Conservation (phyloP, 1,284 basidiomycete species). For the Irpex rosettiformis region DNA sequence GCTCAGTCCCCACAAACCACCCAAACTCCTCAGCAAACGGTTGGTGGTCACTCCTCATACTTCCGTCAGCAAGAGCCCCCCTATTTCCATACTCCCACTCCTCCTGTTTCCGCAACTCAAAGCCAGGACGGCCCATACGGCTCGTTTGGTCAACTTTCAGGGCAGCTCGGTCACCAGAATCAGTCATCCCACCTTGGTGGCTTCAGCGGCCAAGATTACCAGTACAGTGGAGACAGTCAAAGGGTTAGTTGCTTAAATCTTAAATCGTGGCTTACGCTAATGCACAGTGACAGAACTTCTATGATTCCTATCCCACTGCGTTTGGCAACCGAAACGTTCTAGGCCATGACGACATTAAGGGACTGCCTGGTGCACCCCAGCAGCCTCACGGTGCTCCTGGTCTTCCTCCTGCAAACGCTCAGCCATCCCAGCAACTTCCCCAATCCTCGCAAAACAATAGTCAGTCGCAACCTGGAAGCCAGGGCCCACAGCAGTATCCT, state of each 20-base stretch:
- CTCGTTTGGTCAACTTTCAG: conserved; percentile 57
- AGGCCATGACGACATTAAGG: conserved; percentile 69
- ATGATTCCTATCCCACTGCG: conserved; percentile 64
- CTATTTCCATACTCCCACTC: conserved; percentile 74
- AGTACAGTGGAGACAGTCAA: conserved; percentile 54
- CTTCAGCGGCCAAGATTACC: conserved; percentile 61
- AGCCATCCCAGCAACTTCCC: conserved; percentile 52
- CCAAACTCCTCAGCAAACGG: conserved; percentile 40
- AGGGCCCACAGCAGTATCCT: conserved; percentile 63
- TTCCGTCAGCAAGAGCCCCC: conserved; percentile 56
- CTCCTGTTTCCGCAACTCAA: conserved; percentile 52
- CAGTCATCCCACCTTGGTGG: conserved; percentile 54
- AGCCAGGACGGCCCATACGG: conserved; percentile 63
- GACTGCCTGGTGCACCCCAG: conserved; percentile 55
- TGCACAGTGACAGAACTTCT: conserved; percentile 52
- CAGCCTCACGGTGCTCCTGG: conserved; percentile 41
- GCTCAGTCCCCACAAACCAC: conserved; percentile 32
- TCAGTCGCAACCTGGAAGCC: conserved; percentile 56
- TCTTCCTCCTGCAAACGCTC: conserved; percentile 48
- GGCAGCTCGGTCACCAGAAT: conserved; percentile 43
- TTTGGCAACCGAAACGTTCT: conserved; percentile 63
- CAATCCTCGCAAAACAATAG: conserved; percentile 36
- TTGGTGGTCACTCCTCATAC: conserved; percentile 49
- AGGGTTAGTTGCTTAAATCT: conserved; percentile 41
- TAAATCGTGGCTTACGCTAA: conserved; percentile 18